Evolutionary conservation across 1,284 basidiomycete species (phyloP).

Genomic region (Hypsizygus ulmarius): DNA sequence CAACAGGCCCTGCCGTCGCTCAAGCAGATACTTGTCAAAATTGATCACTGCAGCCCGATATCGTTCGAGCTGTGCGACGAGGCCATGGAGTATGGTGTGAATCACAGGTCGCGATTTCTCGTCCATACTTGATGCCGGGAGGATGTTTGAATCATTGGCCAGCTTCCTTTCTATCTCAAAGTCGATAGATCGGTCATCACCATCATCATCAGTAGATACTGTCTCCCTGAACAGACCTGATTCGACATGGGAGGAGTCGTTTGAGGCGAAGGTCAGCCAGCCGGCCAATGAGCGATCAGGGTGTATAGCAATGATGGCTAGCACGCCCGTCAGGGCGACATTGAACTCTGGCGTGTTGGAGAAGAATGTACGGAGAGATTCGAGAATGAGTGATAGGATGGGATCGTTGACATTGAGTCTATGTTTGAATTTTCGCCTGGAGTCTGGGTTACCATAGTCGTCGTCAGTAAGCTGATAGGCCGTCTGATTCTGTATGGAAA

Average conservation of each 20-base stretch:
- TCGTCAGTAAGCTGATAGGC: conserved; percentile 49
- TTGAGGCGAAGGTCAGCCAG: conserved; percentile 75
- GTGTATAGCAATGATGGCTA: conserved; percentile 78
- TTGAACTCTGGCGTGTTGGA: conserved; percentile 85
- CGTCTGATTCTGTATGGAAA: conserved; percentile 62
- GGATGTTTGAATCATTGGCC: conserved; percentile 51
- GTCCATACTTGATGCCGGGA: conserved; percentile 66
- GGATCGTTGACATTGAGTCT: conserved; percentile 78
- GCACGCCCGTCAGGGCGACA: conserved; percentile 80
- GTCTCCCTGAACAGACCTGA: conserved; percentile 26
- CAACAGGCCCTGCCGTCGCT: conserved; percentile 85
- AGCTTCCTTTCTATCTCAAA: conserved; percentile 66
- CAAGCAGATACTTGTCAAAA: conserved; percentile 83
- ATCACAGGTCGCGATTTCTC: conserved; percentile 74
- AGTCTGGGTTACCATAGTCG: conserved; percentile 35
- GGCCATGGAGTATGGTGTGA: conserved; percentile 74
- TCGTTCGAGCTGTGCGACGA: conserved; percentile 76
- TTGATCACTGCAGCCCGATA: conserved; percentile 73
- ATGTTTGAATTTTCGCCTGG: conserved; percentile 55
- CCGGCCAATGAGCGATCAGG: conserved; percentile 85
- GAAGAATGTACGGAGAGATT: conserved; percentile 77
- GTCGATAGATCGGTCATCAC: conserved; percentile 78
- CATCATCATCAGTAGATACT: conserved; percentile 41
- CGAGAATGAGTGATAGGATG: conserved; percentile 70
- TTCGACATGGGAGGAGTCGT: conserved; percentile 31